Evolutionary conservation across 2,329 filamentous ascomycete species (phyloP).

Genomic region (Fusarium decemcellulare): DNA sequence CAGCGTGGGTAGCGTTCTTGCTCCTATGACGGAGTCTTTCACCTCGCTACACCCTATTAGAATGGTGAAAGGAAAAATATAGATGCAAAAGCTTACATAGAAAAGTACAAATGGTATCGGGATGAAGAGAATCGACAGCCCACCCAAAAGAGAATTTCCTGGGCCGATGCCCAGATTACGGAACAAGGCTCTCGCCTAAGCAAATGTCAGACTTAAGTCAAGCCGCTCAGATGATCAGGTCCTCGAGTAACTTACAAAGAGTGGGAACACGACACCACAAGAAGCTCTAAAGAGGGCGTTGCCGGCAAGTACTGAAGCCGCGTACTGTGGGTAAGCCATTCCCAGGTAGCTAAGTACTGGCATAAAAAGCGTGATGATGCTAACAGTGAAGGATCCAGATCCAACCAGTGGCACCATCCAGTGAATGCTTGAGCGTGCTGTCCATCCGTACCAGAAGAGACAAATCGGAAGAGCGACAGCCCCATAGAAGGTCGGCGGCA

Average conservation of each 20-base stretch:
- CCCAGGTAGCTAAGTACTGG: slow-evolving; percentile 28
- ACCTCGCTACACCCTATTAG: background rate
- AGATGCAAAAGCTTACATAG: background rate
- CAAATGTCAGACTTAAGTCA: background rate
- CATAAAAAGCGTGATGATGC: slow-evolving; percentile 13
- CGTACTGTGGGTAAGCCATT: slow-evolving; percentile 16
- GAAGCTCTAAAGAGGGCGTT: slow-evolving; percentile 17
- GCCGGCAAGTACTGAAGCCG: slow-evolving; percentile 14
- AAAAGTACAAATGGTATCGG: slow-evolving; percentile 14
- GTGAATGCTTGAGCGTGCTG: slow-evolving; percentile 10
- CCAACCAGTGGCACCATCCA: slow-evolving; percentile 18
- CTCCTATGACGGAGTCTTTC: background rate
- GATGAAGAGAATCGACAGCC: slow-evolving; percentile 6
- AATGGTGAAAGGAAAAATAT: too few relatives aligned
- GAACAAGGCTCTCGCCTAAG: slow-evolving; percentile 6
- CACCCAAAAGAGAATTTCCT: slow-evolving; percentile 13
- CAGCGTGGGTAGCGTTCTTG: background rate
- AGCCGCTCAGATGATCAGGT: background rate
- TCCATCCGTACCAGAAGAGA: slow-evolving; percentile 32
- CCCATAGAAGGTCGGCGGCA: slow-evolving; percentile 69
- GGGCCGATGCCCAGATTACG: background rate
- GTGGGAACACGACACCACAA: slow-evolving; percentile 4
- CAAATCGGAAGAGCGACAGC: slow-evolving; percentile 69
- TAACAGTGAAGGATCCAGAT: slow-evolving; percentile 1
- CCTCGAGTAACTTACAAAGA: background rate